phyloP scores from a whole-genome alignment of 192 early-diverging fungal genomes.

The Allomyces macrogynus region DNA sequence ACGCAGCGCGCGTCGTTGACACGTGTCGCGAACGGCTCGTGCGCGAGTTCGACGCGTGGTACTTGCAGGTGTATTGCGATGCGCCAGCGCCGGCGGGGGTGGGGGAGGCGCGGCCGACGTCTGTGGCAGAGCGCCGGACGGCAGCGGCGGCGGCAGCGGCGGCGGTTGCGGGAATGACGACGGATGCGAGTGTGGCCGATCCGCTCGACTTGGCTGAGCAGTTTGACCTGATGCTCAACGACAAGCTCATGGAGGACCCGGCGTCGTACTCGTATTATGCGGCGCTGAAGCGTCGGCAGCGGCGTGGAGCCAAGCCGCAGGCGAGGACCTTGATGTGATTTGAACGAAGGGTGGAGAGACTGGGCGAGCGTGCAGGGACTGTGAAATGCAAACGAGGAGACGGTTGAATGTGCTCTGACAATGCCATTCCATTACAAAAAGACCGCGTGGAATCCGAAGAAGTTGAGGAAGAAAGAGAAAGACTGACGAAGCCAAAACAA shows the following conservation, averaged over 20 bases:
- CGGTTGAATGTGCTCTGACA: background rate
- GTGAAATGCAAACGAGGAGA: background rate
- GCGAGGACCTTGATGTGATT: background rate
- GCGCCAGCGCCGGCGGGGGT: background rate
- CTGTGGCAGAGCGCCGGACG: background rate
- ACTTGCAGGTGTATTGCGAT: slow-evolving; percentile 17
- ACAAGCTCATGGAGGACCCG: too few relatives aligned
- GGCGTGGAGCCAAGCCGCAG: too few relatives aligned
- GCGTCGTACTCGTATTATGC: too few relatives aligned
- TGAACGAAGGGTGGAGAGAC: background rate
- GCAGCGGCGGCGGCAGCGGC: background rate
- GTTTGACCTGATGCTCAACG: too few relatives aligned
- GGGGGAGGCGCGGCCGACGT: background rate
- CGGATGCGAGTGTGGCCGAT: too few relatives aligned
- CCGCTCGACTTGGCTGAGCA: too few relatives aligned
- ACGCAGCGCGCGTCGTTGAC: slow-evolving; percentile 29
- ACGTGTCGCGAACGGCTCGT: slow-evolving; percentile 34
- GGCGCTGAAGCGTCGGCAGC: too few relatives aligned
- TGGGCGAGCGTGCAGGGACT: background rate
- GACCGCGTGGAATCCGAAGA: background rate
- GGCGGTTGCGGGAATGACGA: background rate
- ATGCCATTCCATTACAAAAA: background rate
- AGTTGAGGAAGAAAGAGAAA: slow-evolving; percentile 1
- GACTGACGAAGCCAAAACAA: background rate
- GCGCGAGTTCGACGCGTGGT: slow-evolving; percentile 38